Conservation (phyloP, 345 rosid genomes). For the Xanthoceras sorbifolium region DNA sequence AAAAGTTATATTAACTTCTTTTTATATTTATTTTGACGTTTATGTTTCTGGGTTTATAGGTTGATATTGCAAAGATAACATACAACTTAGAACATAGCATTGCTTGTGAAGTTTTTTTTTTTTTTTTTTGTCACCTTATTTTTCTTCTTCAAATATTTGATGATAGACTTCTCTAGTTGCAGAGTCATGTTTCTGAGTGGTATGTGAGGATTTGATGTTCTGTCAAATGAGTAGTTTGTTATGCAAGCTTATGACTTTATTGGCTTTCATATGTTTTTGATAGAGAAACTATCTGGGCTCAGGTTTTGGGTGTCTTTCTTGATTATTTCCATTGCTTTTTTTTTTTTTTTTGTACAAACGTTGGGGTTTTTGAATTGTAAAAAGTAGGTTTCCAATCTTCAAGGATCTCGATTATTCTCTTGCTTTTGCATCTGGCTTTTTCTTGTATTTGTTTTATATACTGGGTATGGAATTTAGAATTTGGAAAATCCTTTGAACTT, state of each 20-base stretch:
- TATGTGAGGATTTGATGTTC: not conserved
- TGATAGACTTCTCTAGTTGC: not conserved
- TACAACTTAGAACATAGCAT: too few species aligned
- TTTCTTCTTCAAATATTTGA: not conserved
- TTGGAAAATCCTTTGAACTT: not conserved
- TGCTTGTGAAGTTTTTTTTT: not conserved
- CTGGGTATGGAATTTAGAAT: not conserved
- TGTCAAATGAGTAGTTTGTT: not conserved
- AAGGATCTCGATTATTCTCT: not conserved
- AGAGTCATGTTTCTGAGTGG: not conserved
- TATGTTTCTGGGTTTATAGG: conserved; percentile 5
- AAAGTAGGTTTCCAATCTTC: not conserved
- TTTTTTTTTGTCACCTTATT: not conserved
- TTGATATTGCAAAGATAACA: not conserved
- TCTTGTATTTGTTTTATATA: not conserved
- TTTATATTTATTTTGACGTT: not conserved
- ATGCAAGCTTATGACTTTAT: not conserved
- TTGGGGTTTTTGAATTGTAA: not conserved
- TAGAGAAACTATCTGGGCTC: not conserved
- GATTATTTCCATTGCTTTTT: not conserved
- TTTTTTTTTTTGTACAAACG: not conserved
- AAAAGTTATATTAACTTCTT: too few species aligned
- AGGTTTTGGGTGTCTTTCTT: conserved; percentile 15
- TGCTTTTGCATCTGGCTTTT: not conserved
- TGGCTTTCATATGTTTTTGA: conserved; percentile 4